Base-by-base conservation (phyloP, 1,139 yeast genomes). In the Pichia sp. region DNA sequence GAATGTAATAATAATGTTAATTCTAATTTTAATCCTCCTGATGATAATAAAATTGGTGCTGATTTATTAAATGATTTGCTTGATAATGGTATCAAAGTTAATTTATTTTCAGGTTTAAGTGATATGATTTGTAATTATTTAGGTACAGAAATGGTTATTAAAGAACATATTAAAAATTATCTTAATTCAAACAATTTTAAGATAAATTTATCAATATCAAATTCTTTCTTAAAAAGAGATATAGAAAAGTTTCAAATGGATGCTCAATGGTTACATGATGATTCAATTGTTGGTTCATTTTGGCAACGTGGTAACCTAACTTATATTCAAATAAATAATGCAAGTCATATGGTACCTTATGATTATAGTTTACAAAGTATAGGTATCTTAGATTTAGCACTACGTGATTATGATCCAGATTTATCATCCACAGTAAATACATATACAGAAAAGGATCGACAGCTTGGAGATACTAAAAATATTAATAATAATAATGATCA, bases 271-370 rank as follows among this genome's bases (percentile, higher is more conserved):
- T 54, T 65, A 25, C 80, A 77, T 60, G 71, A 73, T 49, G 70
- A 71, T 11, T 58, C 63, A 6, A 49, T 57, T 5, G 79, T 76
- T 0, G 94, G 94, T 1, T 69, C 69, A 45, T 65, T 83, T 39
- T 68, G 70, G 53, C 55, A 63, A 60, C 90, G 81, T 48, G 75
- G 89, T 54, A 87, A 87, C 59, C 71, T 92, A 59, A 86, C 96
- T 0, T 86, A 83, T 64, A 78, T 87, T 32, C 79, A 81, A 54
- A 79, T 90, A 2, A 79, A 70, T 61, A 79, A 87, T 58, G 79
- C 96, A 0, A 83, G 95, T 4, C 98, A 92, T 63, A 92, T 92
- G 99, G 95, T 90, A 28, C 96, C 98, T 1, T 85, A 79, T 58
- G 97, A 92, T 62, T 67, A 78, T 47, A 87, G 95, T 1, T 79